Evolutionary conservation across 306 rosid genomes (phyloP), one percentile per base, ranked within the genome.

Genomic region (Vigna mungo): DNA sequence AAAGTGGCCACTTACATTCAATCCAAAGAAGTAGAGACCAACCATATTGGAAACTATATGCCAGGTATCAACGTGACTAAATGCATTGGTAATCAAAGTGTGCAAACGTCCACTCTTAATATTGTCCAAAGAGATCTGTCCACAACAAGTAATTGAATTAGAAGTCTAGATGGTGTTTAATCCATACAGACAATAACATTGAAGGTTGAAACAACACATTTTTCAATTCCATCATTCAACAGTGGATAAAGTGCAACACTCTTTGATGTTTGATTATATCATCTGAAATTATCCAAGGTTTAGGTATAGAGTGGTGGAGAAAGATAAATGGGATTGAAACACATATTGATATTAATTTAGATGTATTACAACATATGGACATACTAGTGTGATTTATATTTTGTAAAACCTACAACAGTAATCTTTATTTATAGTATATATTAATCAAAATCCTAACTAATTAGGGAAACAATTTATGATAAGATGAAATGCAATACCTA

Each of bases 21-120:
- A 71, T 83, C 98, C 97, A 25, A 92, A 95, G 93, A 88, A 95
- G 88, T 89, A 90, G 75, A 95, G 92, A 77, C 92, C 97, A 46
- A 90, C 63, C 97, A 95, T 90, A 93, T 95, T 92, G 79, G 80
- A 82, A 54, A 89, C 13, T 9, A 95, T 69, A 86, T 95, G 98
- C 69, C 69, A 68, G 27, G 44, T 1, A 47, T 92, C 88, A 2
- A 81, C 68, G 60, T 92, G 98, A 89, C 98, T 95, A 89, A 95
- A 92, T 64, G 98, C 95, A 72, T 84, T 84, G 77, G 97, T 92
- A 52, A 95, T 88, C 93, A 92, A 72, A 23, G 97, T 92, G 84
- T 95, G 97, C 75, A 92, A 43, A 56, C 91, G 96, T 77, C 95
- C 97, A 41, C 87, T 83, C 78, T 75, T 84, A 73, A 88, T 1